Evolutionary conservation across 2,329 filamentous ascomycete genomes (phyloP), one percentile per base, ranked within the genome.

Genomic region (Calonectria montana): DNA sequence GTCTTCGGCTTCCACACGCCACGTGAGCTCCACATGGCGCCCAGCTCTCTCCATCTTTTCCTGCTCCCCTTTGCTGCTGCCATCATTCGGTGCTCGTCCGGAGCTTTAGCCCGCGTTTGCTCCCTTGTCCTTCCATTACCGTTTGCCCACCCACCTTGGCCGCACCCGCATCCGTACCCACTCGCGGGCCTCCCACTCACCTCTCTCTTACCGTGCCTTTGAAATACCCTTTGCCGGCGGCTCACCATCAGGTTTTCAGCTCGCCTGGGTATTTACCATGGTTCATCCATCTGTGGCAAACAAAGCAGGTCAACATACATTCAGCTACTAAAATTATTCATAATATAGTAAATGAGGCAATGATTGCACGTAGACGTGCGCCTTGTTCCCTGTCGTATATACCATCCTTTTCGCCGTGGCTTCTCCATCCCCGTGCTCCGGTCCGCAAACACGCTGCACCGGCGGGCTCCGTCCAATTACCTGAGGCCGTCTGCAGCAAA

Each of bases 361-460:
- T 27, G 35, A 18, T 35, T 29, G 2, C 25, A 9, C 63, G 35
- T 39, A 29, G 35, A 9, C 21, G 21, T 50, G 13, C 21, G 59
- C 29, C 61, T 41, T 8, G 37, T 45, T 29, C 31, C 47, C 35
- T 71, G 31, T 65, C 39, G 64, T 71, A 43, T 67, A 67, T 71
- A 67, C 64, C 39, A 67, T 29, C 45, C 48, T 62, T 62, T 62
- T 45, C 16, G 43, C 39, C 39, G 16, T 47, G 27, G 12, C 13
- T 31, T 39, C 63, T 63, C 68, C 63, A 47, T 71, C 57, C 48
- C 57, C 48, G 64, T 59, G 39, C 64, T 64, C 64, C 39, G 69
- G 57, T 64, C 69, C 57, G 63, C 69, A 71, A 67, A 67, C 63
- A 45, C 18, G 47, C 69, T 71, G 64, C 23, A 53, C 69, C 47